Evolutionary conservation across 176 grass and related monocot species (phyloP).

Genomic region (Carex kokanica): DNA sequence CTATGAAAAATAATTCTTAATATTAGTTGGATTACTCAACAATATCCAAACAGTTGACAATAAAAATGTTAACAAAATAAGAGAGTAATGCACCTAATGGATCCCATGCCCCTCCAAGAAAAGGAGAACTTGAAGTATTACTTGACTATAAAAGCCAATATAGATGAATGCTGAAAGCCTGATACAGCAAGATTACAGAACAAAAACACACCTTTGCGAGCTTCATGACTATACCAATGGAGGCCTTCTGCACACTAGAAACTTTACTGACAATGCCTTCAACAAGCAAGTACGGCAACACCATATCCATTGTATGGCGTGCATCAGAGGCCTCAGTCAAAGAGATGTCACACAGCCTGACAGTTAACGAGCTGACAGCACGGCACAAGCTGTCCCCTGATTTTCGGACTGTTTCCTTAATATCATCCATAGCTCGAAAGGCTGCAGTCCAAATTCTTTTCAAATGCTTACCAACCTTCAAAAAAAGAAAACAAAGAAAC

Average conservation of each 20-base stretch:
- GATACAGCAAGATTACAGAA: conserved; percentile 4
- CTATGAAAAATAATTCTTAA: not conserved
- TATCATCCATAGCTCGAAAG: conserved; percentile 97
- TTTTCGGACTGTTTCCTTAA: conserved; percentile 97
- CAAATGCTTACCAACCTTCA: conserved; percentile 79
- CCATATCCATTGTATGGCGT: conserved; percentile 80
- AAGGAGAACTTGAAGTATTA: not conserved
- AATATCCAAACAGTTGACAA: not conserved
- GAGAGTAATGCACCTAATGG: not conserved
- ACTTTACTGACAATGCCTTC: conserved; percentile 98
- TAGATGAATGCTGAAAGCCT: conserved; percentile 8
- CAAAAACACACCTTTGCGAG: conserved; percentile 69
- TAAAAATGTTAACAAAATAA: not conserved
- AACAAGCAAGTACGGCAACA: conserved; percentile 84
- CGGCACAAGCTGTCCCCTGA: conserved; percentile 90
- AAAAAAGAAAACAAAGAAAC: conserved; percentile 22
- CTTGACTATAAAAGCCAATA: not conserved
- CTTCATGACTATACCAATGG: conserved; percentile 91
- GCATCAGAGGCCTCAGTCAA: conserved; percentile 78
- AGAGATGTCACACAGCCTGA: conserved; percentile 76
- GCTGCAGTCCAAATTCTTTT: conserved; percentile 81
- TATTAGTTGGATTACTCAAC: not conserved
- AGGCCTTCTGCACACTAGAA: conserved; percentile 82
- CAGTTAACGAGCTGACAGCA: conserved; percentile 76
- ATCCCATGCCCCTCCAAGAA: not conserved